These are phyloP conservation scores for Penstemon barbatus DNA, from an alignment of 257 asterid species.

Conservation along the genomic window DNA sequence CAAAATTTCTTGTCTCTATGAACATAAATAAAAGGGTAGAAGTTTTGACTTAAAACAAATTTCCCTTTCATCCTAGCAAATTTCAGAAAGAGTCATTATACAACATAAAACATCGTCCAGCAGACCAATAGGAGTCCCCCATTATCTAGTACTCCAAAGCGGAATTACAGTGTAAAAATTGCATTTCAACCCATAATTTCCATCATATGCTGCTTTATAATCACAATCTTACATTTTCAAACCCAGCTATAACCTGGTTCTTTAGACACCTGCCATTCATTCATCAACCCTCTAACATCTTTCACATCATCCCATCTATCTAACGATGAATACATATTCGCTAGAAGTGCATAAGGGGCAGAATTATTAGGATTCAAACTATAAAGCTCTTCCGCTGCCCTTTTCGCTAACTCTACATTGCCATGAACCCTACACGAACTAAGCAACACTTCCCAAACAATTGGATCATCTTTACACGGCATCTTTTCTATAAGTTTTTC, in stretches of 20 bases:
- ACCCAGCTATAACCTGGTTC: slow-evolving; percentile 75
- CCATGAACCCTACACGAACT: slow-evolving; percentile 68
- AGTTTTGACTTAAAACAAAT: neutral
- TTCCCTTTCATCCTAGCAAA: neutral
- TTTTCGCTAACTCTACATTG: slow-evolving; percentile 51
- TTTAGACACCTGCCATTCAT: slow-evolving; percentile 40
- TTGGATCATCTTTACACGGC: slow-evolving; percentile 54
- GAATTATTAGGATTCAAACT: slow-evolving; percentile 47
- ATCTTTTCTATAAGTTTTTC: slow-evolving; percentile 54
- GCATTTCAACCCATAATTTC: no score
- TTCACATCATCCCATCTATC: slow-evolving; percentile 76
- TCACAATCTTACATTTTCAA: slow-evolving; percentile 19
- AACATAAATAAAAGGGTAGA: neutral
- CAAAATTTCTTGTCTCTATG: neutral
- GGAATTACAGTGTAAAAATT: no score
- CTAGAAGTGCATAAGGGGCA: slow-evolving; percentile 56
- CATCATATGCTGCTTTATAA: no score
- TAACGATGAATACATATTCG: slow-evolving; percentile 62
- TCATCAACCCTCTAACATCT: slow-evolving; percentile 46
- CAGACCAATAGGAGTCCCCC: neutral
- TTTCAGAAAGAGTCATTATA: neutral
- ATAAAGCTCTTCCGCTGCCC: slow-evolving; percentile 68
- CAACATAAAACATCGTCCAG: neutral
- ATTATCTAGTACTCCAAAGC: neutral
- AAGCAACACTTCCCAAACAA: slow-evolving; percentile 69